These are phyloP conservation scores for Papiliotrema laurentii DNA, from an alignment of 1,284 basidiomycete species.

Conservation along the genomic window DNA sequence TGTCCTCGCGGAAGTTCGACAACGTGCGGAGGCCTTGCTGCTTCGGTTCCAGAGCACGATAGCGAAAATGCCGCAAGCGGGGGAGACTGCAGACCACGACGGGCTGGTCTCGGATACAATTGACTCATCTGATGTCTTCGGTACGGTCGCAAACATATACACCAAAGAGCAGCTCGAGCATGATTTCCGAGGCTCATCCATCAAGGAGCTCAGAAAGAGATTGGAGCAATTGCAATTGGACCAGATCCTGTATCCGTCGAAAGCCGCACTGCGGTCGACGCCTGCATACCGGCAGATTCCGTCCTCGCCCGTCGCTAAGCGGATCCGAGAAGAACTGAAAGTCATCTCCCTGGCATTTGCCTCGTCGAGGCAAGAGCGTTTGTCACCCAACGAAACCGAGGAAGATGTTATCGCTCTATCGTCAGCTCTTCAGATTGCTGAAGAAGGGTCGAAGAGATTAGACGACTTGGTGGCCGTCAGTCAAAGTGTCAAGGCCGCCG, in stretches of 20 bases:
- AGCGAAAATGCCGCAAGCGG: too few species aligned
- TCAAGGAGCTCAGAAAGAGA: not conserved
- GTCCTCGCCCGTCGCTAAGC: not conserved
- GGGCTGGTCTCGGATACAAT: too few species aligned
- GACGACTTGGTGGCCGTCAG: conserved; percentile 15
- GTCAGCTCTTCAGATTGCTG: not conserved
- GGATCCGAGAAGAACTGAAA: not conserved
- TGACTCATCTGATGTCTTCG: not conserved
- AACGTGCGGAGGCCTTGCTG: too few species aligned
- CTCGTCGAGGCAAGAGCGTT: not conserved
- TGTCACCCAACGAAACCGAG: not conserved
- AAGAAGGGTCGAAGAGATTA: conserved; percentile 7
- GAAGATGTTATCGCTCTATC: not conserved
- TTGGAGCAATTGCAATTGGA: not conserved
- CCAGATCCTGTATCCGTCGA: not conserved
- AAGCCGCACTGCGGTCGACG: not conserved
- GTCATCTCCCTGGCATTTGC: not conserved
- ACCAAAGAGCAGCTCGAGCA: not conserved
- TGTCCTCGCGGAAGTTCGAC: too few species aligned
- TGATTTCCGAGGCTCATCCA: not conserved
- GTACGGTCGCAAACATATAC: not conserved
- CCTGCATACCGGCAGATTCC: not conserved
- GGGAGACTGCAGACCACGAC: too few species aligned
- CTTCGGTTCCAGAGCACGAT: too few species aligned
- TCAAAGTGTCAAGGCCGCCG: conserved; percentile 15